Conservation (phyloP, 805 yeast species). For the Clavispora vitiphila region DNA sequence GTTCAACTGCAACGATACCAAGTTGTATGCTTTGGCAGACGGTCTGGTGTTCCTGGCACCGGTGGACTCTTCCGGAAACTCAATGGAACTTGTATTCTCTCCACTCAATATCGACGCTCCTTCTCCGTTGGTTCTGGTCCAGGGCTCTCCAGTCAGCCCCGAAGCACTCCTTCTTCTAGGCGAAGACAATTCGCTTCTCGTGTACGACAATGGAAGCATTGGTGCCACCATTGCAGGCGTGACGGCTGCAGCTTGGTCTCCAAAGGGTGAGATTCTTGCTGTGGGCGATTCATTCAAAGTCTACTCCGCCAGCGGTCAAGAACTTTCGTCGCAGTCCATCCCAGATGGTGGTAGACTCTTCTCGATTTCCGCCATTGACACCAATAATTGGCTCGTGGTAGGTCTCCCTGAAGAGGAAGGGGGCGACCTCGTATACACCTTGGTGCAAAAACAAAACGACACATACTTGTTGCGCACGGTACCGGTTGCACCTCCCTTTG, state of each 20-base stretch:
- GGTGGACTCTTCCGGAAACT: not conserved
- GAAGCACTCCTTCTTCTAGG: not conserved
- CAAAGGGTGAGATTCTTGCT: constrained; percentile 3
- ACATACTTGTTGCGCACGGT: constrained; percentile 25
- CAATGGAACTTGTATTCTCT: not conserved
- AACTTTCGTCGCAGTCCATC: constrained; percentile 3
- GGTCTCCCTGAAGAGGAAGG: constrained; percentile 9
- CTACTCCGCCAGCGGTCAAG: not conserved
- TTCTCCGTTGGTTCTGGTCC: constrained; percentile 12
- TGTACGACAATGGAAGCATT: constrained; percentile 7
- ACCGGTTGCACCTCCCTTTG: constrained; percentile 48
- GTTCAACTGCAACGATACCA: constrained; percentile 14
- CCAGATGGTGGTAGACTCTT: constrained; percentile 15
- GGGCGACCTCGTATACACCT: constrained; percentile 6
- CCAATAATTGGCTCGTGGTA: constrained; percentile 15
- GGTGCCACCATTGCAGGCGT: not conserved
- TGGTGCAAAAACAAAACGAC: constrained; percentile 4
- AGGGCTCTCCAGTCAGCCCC: constrained; percentile 17
- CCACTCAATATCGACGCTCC: not conserved
- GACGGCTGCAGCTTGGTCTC: constrained; percentile 7
- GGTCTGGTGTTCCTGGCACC: constrained; percentile 16
- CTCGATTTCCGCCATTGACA: constrained; percentile 15
- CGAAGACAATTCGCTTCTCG: not conserved
- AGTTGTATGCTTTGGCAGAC: constrained; percentile 22
- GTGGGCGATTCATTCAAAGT: constrained; percentile 4